These are phyloP conservation scores for Plasmopara muralis DNA, from an alignment of 352 stramenopile genomes.

Conservation along the genomic window DNA sequence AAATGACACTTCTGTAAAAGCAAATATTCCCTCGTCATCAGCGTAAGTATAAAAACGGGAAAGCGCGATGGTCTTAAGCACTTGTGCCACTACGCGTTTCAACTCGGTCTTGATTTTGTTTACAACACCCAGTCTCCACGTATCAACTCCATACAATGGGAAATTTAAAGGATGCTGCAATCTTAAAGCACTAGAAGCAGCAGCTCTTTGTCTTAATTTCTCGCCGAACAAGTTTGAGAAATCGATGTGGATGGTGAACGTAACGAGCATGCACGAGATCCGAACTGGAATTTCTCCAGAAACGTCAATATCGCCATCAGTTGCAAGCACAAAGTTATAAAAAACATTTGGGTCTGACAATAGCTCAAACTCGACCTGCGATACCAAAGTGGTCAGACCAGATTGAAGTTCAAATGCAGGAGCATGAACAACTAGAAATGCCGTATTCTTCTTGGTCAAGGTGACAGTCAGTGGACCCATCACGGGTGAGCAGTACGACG, in stretches of 20 bases:
- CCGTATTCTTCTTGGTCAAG: conserved; percentile 46
- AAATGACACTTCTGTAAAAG: conserved; percentile 77
- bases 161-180: conserved; percentile 19
- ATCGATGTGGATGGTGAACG: conserved; percentile 64
- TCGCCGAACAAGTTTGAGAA: conserved; percentile 35
- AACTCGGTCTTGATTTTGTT: conserved; percentile 44
- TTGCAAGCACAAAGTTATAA: conserved; percentile 46
- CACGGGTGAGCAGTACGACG: conserved; percentile 64
- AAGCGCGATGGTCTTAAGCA: conserved; percentile 70
- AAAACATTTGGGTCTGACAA: conserved; percentile 38
- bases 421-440: conserved; percentile 40
- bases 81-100: conserved; percentile 45
- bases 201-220: conserved; percentile 2
- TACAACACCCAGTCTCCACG: conserved; percentile 18
- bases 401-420: conserved; percentile 50
- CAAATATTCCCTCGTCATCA: conserved; percentile 56
- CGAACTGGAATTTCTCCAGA: conserved; percentile 40
- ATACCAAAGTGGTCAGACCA: conserved; percentile 44
- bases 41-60: conserved; percentile 63
- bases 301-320: conserved; percentile 36
- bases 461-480: conserved; percentile 49
- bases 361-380: conserved; percentile 38
- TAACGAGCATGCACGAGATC: conserved; percentile 63
- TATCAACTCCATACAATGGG: conserved; percentile 8
- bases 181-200: conserved; percentile 5